phyloP scores from a whole-genome alignment of 176 grass and related monocot genomes.

The Puya raimondii region DNA sequence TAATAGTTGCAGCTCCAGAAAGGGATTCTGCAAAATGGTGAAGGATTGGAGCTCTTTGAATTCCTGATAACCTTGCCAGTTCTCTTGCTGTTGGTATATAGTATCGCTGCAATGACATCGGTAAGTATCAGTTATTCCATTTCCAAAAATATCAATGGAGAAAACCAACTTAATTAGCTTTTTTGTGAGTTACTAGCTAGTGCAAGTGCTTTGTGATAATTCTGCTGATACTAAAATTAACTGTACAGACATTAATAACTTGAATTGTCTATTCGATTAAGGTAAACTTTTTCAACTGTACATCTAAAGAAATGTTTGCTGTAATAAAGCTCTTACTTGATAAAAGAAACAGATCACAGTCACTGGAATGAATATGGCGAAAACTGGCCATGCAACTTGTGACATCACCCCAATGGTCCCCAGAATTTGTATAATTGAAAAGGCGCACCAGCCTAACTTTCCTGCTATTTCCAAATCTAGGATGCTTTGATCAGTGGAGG shows the following conservation, averaged over 20 bases:
- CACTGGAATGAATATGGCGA: conserved; percentile 86
- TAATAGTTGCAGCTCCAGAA: conserved; percentile 74
- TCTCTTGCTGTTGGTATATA: conserved; percentile 92
- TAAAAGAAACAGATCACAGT: conserved; percentile 52
- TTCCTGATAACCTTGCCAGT: conserved; percentile 67
- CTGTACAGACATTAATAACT: background rate
- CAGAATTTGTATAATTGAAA: conserved; percentile 76
- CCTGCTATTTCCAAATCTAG: conserved; percentile 69
- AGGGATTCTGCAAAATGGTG: conserved; percentile 94
- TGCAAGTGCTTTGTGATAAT: too few species aligned
- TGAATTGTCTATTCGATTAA: background rate
- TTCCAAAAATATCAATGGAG: background rate
- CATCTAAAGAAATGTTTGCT: background rate
- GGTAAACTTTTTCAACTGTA: background rate
- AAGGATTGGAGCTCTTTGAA: conserved; percentile 90
- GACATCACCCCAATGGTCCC: conserved; percentile 91
- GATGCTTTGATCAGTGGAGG: conserved; percentile 83
- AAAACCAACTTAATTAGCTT: background rate
- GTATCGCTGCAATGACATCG: conserved; percentile 59
- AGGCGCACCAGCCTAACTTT: conserved; percentile 71
- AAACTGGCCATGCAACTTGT: conserved; percentile 94
- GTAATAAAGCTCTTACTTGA: conserved; percentile 50
- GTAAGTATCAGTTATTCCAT: conserved; percentile 21
- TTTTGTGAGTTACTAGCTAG: too few species aligned
- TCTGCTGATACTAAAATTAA: too few species aligned